phyloP scores from a whole-genome alignment of 441 rosid genomes.

The Corymbia calophylla region DNA sequence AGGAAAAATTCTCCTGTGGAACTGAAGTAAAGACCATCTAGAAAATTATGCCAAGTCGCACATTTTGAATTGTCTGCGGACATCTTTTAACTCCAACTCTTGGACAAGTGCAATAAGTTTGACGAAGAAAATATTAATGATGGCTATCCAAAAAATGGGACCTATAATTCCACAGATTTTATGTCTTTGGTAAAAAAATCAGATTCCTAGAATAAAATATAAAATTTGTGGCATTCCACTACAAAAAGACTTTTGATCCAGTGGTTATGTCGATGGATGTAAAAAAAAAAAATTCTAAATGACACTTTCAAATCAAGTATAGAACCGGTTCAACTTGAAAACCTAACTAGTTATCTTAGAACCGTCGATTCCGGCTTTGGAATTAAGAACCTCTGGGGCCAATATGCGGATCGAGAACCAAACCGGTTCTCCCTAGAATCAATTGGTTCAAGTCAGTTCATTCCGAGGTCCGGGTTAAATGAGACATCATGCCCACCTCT shows the following conservation, averaged over 20 bases:
- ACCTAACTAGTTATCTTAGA: fast-evolving
- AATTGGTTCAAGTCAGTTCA: background rate
- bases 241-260: no score
- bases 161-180: background rate
- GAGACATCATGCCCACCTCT: background rate
- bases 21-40: background rate
- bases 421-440: no score
- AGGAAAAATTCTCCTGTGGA: background rate
- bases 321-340: background rate
- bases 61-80: background rate
- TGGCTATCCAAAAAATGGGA: background rate
- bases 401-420: background rate
- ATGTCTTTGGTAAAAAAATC: no score
- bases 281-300: no score
- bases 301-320: background rate
- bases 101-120: background rate
- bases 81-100: background rate
- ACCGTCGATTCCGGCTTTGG: background rate
- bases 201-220: no score
- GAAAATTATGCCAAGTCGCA: background rate
- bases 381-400: background rate
- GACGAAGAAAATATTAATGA: background rate
- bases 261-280: no score
- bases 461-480: background rate
- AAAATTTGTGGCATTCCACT: no score